Conservation (phyloP, 305 asterid genomes). For the Fraxinus latifolia region DNA sequence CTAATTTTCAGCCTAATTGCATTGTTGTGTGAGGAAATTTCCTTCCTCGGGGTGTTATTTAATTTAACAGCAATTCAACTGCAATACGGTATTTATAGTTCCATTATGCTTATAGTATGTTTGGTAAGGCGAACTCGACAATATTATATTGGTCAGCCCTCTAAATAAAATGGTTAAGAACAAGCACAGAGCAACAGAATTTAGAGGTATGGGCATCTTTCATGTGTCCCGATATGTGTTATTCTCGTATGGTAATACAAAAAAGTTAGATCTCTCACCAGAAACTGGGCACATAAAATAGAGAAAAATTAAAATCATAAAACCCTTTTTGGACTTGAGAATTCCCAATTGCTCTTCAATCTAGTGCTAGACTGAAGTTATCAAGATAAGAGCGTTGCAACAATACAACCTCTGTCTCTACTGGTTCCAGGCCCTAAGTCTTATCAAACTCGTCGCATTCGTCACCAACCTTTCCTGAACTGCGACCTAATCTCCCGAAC, state of each 20-base stretch:
- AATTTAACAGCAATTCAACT: neutral
- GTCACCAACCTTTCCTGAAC: conserved; percentile 51
- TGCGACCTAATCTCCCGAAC: conserved; percentile 52
- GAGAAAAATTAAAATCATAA: conserved; percentile 1
- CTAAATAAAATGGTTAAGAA: neutral
- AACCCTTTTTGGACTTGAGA: neutral
- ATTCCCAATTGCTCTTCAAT: conserved; percentile 10
- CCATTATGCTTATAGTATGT: neutral
- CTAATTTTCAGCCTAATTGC: neutral
- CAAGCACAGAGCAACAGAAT: neutral
- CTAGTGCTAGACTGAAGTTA: neutral
- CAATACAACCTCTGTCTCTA: neutral
- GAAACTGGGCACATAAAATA: conserved; percentile 12
- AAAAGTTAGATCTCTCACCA: conserved; percentile 25
- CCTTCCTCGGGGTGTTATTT: neutral
- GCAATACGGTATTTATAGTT: neutral
- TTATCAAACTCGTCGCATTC: conserved; percentile 43
- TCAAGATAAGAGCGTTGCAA: neutral
- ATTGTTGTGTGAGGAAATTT: neutral
- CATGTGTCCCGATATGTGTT: neutral
- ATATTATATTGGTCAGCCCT: neutral
- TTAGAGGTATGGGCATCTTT: neutral
- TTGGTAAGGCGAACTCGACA: neutral
- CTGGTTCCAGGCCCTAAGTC: conserved; percentile 15
- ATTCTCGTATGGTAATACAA: conserved; percentile 16